These are phyloP conservation scores for Ogataea parapolymorpha DNA, from an alignment of 805 yeast species.

Conservation along the genomic window DNA sequence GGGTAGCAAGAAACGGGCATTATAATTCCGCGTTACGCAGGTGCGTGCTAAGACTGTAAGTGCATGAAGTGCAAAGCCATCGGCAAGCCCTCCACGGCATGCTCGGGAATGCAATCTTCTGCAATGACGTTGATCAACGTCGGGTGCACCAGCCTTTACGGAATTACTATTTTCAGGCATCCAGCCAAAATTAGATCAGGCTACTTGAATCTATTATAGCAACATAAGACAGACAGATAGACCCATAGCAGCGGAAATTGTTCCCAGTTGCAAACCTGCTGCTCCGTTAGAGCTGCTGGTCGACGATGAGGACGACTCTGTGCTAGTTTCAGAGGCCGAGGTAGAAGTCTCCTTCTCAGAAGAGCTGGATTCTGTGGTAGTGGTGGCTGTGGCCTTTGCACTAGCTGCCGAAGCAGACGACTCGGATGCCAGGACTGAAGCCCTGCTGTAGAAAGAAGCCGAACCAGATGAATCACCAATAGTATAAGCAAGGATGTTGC, in stretches of 20 bases:
- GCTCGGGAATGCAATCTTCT: no score
- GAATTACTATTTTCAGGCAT: no score
- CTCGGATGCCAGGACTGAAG: not conserved
- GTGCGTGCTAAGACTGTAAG: no score
- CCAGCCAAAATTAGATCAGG: not conserved
- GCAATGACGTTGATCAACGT: no score
- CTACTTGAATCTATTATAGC: not conserved
- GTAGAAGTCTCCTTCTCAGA: no score
- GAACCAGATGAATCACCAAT: not conserved
- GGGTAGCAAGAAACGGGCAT: no score
- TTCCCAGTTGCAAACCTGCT: not conserved
- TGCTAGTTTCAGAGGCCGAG: no score
- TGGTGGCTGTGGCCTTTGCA: not conserved
- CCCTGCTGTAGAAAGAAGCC: not conserved
- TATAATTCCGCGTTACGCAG: no score
- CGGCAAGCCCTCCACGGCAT: no score
- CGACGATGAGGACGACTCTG: not conserved
- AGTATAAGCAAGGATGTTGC: conserved; percentile 1
- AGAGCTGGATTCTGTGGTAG: not conserved
- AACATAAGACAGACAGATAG: not conserved
- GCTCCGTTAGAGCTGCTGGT: conserved; percentile 1
- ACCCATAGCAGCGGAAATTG: not conserved
- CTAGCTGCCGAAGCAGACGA: not conserved
- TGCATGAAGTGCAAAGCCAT: no score
- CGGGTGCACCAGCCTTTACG: no score